Conservation (phyloP, 768 basidiomycete genomes). For the Mycena haematopus region DNA sequence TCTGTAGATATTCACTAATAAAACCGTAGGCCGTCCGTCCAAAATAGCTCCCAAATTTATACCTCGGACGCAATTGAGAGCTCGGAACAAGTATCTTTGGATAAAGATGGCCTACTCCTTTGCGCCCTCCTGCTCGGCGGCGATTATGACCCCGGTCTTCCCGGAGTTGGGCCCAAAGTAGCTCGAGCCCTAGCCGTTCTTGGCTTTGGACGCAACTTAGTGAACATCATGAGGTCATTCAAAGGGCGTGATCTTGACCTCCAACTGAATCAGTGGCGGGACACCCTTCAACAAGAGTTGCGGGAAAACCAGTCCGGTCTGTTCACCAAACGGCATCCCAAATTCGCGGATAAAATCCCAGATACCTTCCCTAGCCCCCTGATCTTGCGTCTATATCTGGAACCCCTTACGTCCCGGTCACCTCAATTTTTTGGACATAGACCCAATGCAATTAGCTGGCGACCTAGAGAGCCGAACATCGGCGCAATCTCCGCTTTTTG, state of each 20-base stretch:
- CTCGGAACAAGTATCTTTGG: not conserved
- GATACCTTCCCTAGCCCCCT: no score
- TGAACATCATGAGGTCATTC: not conserved
- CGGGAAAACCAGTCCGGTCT: no score
- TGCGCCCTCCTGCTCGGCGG: constrained; percentile 6
- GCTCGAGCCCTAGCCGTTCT: not conserved
- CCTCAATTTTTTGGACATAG: no score
- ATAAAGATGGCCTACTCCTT: not conserved
- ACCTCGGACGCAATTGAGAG: not conserved
- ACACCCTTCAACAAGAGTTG: no score
- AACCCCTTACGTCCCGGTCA: no score
- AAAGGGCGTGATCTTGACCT: not conserved
- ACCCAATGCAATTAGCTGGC: no score
- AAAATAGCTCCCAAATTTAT: not conserved
- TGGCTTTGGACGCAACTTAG: not conserved
- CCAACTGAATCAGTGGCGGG: not conserved
- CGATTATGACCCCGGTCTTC: not conserved
- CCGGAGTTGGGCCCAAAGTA: not conserved
- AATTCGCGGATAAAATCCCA: no score
- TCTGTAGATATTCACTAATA: not conserved
- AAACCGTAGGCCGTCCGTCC: not conserved
- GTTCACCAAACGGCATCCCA: no score
- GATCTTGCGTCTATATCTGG: no score
- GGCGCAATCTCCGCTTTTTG: no score
- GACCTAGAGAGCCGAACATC: no score